These are phyloP conservation scores for Phytophthora pini DNA, from an alignment of 352 stramenopile genomes.

Conservation along the genomic window DNA sequence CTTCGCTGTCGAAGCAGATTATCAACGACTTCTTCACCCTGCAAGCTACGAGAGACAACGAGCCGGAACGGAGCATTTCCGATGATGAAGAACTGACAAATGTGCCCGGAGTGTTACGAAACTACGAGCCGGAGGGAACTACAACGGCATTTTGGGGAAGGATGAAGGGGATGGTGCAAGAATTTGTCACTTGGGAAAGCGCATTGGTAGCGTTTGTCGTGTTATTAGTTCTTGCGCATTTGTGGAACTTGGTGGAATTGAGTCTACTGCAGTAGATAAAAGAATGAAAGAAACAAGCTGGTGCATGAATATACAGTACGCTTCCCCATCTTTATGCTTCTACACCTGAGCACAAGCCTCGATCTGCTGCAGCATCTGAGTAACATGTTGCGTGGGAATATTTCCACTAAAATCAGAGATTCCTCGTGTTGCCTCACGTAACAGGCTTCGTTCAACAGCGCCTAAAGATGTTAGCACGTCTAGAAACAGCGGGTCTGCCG, in stretches of 20 bases:
- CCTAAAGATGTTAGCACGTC: conserved; percentile 16
- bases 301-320: conserved; percentile 2
- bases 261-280: not conserved
- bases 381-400: conserved; percentile 14
- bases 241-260: conserved; percentile 30
- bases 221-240: conserved; percentile 28
- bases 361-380: conserved; percentile 34
- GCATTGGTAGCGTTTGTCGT: conserved; percentile 19
- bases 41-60: not conserved
- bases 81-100: conserved; percentile 1
- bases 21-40: conserved; percentile 41
- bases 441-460: not conserved
- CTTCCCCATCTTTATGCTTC: not conserved
- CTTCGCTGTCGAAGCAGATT: conserved; percentile 36
- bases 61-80: not conserved
- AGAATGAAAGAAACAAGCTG: not conserved
- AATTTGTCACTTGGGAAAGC: conserved; percentile 20
- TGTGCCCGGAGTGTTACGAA: not conserved
- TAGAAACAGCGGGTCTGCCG: conserved; percentile 18
- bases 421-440: conserved; percentile 3
- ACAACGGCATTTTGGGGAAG: not conserved
- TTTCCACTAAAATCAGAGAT: not conserved
- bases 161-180: conserved; percentile 2
- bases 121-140: not conserved
- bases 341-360: conserved; percentile 1